phyloP scores from a whole-genome alignment of 495 filamentous ascomycete species.

The Aspergillus haitiensis region DNA sequence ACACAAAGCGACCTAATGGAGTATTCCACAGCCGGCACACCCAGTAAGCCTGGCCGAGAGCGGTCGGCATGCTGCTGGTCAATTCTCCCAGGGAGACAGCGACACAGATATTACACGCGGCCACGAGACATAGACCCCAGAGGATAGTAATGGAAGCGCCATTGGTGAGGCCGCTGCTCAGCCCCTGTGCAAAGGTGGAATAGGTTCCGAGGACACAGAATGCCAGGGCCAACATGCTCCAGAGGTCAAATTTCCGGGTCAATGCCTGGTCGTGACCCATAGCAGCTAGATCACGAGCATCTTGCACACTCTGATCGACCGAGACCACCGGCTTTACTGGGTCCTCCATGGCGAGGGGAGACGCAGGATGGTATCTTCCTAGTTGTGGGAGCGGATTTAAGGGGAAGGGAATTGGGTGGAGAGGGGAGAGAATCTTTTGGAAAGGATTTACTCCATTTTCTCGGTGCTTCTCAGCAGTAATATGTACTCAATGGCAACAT shows the following conservation, averaged over 20 bases:
- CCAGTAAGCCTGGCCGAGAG: conserved; percentile 49
- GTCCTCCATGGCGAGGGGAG: background rate
- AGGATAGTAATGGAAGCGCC: conserved; percentile 48
- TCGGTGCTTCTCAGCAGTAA: background rate
- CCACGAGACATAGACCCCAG: conserved; percentile 47
- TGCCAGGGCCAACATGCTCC: conserved; percentile 46
- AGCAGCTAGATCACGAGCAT: conserved; percentile 51
- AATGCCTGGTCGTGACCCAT: conserved; percentile 53
- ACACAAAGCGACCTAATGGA: conserved; percentile 37
- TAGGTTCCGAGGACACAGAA: conserved; percentile 50
- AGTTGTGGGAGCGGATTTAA: too few species aligned
- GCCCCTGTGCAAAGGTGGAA: conserved; percentile 48
- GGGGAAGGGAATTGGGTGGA: too few species aligned
- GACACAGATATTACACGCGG: conserved; percentile 46
- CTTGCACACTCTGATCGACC: conserved; percentile 38
- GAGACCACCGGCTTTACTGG: conserved; percentile 34
- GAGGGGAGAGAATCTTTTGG: too few species aligned
- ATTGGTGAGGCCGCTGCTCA: conserved; percentile 44
- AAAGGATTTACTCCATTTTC: too few species aligned
- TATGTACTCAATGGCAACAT: background rate
- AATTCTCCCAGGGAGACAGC: conserved; percentile 48
- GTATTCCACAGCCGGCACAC: conserved; percentile 42
- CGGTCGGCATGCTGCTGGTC: conserved; percentile 49
- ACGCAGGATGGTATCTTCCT: too few species aligned
- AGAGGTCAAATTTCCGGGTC: conserved; percentile 48